Base-by-base conservation (phyloP, 768 basidiomycete species). In the Kwoniella dendrophila region DNA sequence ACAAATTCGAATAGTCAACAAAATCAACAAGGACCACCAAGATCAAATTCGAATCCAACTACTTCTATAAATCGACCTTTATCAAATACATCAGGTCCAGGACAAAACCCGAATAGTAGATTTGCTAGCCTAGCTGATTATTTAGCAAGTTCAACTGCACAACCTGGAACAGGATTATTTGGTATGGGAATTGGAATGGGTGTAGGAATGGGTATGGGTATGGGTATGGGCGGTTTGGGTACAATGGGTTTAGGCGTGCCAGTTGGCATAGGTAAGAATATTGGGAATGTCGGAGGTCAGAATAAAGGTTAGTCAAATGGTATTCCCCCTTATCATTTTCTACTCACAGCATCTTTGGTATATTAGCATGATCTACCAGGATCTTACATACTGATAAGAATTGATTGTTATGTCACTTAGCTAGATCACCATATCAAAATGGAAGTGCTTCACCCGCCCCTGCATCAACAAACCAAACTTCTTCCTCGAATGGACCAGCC, bases 41-140 rank as follows among this genome's bases (percentile, higher is more conserved):
- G 49, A 51, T 51, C 49, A 32, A 51, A 51, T 20, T 51, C 49
- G 18, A 51, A 51, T 33, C 49, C 49, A 5, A 51, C 16, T 20
- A 43, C 41, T 20, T 14, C 12, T 43, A 43, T 20, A 43, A 43
- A 20, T 20, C 12, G 5, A 14, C 12, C 41, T 7, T 6, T 11
- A 8, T 11, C 7, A 11, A 43, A 20, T 20, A 20, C 41, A 20
- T 38, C 36, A 38, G 18, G 36, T 18, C 18, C 36, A 18, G 18
- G 8, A 14, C 41, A 43, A 43, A 7, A 43, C 5, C 7, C 6
- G 41, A 20, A 5, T 43, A 43, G 51, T 30, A 32, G 59, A 24
- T 68, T 64, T 26, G 54, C 67, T 24, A 63, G 55, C 30, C 49
- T 68, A 56, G 62, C 67, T 20, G 67, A 68, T 16, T 68, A 68